Percentiles rank a stretch among this genome's conserved stretches.
phyloP scores from a whole-genome alignment of 805 yeast genomes.

The Cyberlindnera suaveolens region DNA sequence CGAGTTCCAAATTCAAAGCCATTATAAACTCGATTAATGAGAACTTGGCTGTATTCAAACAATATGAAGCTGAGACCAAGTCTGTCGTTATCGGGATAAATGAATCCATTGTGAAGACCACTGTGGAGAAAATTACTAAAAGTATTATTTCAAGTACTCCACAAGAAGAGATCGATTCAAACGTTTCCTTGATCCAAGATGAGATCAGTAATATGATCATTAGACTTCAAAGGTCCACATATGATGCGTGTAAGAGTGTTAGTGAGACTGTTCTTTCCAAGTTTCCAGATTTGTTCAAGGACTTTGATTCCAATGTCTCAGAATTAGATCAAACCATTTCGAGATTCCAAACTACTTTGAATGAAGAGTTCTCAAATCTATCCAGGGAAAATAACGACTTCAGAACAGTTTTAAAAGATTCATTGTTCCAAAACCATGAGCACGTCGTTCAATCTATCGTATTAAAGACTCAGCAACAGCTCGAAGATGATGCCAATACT shows the following conservation, averaged over 20 bases:
- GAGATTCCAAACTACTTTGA: constrained; percentile 9
- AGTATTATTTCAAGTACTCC: neutral
- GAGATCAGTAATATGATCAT: constrained; percentile 11
- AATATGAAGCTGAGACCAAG: constrained; percentile 19
- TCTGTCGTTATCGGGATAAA: constrained; percentile 9
- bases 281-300: constrained; percentile 18
- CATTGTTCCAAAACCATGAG: constrained; percentile 20
- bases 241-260: constrained; percentile 20
- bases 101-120: constrained; percentile 3
- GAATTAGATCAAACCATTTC: constrained; percentile 7
- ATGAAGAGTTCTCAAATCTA: constrained; percentile 16
- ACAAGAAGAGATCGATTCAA: constrained; percentile 1
- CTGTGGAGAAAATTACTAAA: constrained; percentile 3
- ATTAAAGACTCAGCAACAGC: constrained; percentile 5
- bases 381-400: constrained; percentile 22
- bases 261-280: constrained; percentile 17
- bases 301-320: constrained; percentile 12
- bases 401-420: constrained; percentile 14
- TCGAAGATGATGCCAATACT: constrained; percentile 18
- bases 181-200: constrained; percentile 4
- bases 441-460: constrained; percentile 13
- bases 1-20: constrained; percentile 28
- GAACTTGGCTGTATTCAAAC: constrained; percentile 22
- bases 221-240: constrained; percentile 14
- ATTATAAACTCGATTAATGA: constrained; percentile 25